A percentile compares a stretch with the other conserved stretches of the same genome.
These are phyloP conservation scores for Beauveria bassiana DNA, from an alignment of 2,329 filamentous ascomycete genomes.

Conservation along the genomic window DNA sequence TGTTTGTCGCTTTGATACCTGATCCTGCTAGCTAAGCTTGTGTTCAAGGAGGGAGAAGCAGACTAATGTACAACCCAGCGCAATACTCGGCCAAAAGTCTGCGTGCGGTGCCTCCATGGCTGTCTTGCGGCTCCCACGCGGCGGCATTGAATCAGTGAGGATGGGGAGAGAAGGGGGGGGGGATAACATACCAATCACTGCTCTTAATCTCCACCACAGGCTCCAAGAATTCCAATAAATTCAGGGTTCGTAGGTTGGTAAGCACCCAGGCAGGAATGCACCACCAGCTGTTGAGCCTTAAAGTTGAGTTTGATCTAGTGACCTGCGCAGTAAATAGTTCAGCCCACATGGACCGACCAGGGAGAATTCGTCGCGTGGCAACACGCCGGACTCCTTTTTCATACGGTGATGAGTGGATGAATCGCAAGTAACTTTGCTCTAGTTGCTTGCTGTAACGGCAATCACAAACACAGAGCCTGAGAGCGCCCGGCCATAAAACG, in stretches of 20 bases:
- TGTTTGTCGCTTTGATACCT: conserved; percentile 3
- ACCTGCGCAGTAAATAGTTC: not conserved
- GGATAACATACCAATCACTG: not conserved
- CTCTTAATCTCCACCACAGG: not conserved
- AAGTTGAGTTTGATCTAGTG: conserved; percentile 3
- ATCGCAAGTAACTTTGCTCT: not conserved
- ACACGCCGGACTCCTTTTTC: not conserved
- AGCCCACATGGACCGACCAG: not conserved
- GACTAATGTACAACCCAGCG: not conserved
- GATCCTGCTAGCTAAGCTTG: not conserved
- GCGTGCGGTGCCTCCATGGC: not conserved
- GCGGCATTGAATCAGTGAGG: not conserved
- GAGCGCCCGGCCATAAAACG: not conserved
- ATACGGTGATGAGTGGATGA: not conserved
- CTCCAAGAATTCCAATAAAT: not conserved
- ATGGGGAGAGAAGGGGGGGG: no score
- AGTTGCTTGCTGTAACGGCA: not conserved
- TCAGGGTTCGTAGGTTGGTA: not conserved
- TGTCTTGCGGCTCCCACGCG: not conserved
- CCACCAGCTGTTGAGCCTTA: not conserved
- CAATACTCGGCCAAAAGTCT: not conserved
- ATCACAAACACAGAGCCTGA: not conserved
- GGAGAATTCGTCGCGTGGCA: conserved; percentile 1
- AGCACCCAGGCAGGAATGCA: not conserved
- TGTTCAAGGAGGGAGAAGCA: not conserved